Base-by-base conservation (phyloP, 163 green algal species). In the Volvox carteri region DNA sequence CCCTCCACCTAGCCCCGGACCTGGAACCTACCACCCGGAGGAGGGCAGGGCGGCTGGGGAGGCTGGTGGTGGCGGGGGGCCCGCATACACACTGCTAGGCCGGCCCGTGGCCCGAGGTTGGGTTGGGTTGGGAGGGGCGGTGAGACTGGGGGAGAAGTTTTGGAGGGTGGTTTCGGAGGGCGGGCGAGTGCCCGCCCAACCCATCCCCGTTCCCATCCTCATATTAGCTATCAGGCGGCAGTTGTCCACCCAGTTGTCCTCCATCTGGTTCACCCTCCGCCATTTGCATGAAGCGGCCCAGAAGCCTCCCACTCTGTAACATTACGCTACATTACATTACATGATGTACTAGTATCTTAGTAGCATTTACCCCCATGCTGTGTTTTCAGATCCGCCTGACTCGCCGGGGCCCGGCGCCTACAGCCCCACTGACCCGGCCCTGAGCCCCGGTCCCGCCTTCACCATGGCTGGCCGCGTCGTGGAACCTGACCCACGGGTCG, bases 381-480 rank as follows among this genome's bases (percentile, higher is more conserved):
- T 11, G 23, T 39, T 73, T 33, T 46, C 84, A 89, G 84, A 84
- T 12, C 30, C 39, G 11, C 78, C 84, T 37, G 89, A 90, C 30
- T 90, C 84, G 6, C 89, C 89, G 1, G 89, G 89, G 58, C 89
- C 89, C 4, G 85, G 70, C 25, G 89, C 78, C 56, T 92, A 90
- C 74, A 16, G 23, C 41, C 85, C 72, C 58, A 37, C 56, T 60
- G 81, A 78, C 41, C 58, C 88, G 70, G 65, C 60, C 9, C 60
- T 46, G 48, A 35, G 30, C 42, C 41, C 78, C 41, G 78, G 78
- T 1, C 88, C 88, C 35, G 88, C 88, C 33, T 92, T 89, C 88
- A 92, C 80, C 56, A 86, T 92, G 72, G 60, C n/a, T 2, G n/a
- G 37, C 5, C 56, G 84, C 8, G 46, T 65, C 23, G 54, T 44